Evolutionary conservation across 768 basidiomycete genomes (phyloP).

Genomic region (Guyanaporus albipodus): DNA sequence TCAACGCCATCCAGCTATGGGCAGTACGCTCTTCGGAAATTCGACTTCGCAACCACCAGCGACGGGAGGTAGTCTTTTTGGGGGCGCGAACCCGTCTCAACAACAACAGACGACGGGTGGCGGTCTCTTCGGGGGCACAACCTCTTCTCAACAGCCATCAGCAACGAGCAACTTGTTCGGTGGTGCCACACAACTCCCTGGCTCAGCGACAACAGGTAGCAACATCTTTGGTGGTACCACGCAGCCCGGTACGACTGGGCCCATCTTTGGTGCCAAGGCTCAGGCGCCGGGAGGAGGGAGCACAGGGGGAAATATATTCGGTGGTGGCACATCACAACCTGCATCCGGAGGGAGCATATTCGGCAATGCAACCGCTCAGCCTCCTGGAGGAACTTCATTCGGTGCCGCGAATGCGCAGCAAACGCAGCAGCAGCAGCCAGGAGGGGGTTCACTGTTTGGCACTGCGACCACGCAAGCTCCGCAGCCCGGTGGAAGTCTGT

Average conservation of each 20-base stretch:
- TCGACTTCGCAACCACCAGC: slow-evolving; percentile 20
- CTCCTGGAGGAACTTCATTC: slow-evolving; percentile 26
- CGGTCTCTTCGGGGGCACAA: slow-evolving; percentile 15
- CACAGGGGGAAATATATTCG: slow-evolving; percentile 24
- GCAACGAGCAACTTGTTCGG: slow-evolving; percentile 17
- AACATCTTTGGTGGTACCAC: slow-evolving; percentile 12
- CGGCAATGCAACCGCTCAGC: slow-evolving; percentile 19
- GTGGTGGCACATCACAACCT: slow-evolving; percentile 16
- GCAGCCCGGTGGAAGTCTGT: slow-evolving; percentile 19
- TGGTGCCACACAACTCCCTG: background rate
- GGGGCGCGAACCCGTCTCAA: slow-evolving; percentile 22
- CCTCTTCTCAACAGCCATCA: slow-evolving; percentile 12
- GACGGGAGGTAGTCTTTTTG: slow-evolving; percentile 26
- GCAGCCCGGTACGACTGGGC: slow-evolving; percentile 12
- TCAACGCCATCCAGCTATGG: slow-evolving; percentile 9
- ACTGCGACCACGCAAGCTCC: slow-evolving; percentile 17
- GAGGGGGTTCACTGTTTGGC: slow-evolving; percentile 22
- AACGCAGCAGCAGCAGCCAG: slow-evolving; percentile 13
- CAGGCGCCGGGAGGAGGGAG: slow-evolving; percentile 16
- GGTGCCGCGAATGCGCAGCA: slow-evolving; percentile 16
- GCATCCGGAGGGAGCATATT: slow-evolving; percentile 21
- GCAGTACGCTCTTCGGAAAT: slow-evolving; percentile 22
- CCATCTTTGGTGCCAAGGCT: slow-evolving; percentile 9
- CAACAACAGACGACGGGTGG: slow-evolving; percentile 19
- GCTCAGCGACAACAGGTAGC: slow-evolving; percentile 1